Evolutionary conservation across 2,329 filamentous ascomycete genomes (phyloP).

Genomic region (Cladosporium sp.): DNA sequence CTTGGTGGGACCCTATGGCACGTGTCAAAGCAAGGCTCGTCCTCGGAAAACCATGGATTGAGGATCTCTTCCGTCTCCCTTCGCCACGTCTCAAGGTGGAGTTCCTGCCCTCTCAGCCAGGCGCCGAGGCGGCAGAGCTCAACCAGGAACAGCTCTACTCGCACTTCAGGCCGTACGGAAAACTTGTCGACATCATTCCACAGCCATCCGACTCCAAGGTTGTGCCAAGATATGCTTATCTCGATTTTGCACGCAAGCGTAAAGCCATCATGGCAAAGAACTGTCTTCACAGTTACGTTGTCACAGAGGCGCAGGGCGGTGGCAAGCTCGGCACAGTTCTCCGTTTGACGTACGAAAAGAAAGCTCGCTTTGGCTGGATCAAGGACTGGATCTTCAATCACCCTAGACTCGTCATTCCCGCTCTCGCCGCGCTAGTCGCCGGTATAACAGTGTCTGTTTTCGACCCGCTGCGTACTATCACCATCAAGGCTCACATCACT

Average conservation of each 20-base stretch:
- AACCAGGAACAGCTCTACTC: slow-evolving; percentile 84
- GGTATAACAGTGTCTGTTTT: slow-evolving; percentile 84
- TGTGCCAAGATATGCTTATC: slow-evolving; percentile 70
- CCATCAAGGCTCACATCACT: slow-evolving; percentile 83
- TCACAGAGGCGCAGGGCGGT: slow-evolving; percentile 64
- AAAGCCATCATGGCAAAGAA: slow-evolving; percentile 86
- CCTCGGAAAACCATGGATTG: slow-evolving; percentile 83
- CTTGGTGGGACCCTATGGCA: slow-evolving; percentile 85
- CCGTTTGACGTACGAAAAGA: slow-evolving; percentile 78
- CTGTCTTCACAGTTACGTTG: slow-evolving; percentile 80
- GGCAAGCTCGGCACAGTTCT: slow-evolving; percentile 73
- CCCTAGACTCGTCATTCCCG: slow-evolving; percentile 80
- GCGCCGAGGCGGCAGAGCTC: slow-evolving; percentile 69
- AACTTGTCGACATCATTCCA: slow-evolving; percentile 77
- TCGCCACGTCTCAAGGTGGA: slow-evolving; percentile 74
- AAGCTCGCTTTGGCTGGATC: slow-evolving; percentile 71
- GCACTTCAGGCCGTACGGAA: slow-evolving; percentile 85
- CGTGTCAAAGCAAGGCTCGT: slow-evolving; percentile 70
- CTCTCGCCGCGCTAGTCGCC: slow-evolving; percentile 75
- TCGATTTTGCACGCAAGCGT: slow-evolving; percentile 70
- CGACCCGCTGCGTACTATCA: slow-evolving; percentile 90
- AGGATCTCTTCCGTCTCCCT: slow-evolving; percentile 83
- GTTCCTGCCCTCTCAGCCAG: slow-evolving; percentile 70
- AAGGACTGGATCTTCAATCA: slow-evolving; percentile 86
- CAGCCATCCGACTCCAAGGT: slow-evolving; percentile 86